phyloP scores from a whole-genome alignment of 441 rosid genomes.

The Isatis lusitanica region DNA sequence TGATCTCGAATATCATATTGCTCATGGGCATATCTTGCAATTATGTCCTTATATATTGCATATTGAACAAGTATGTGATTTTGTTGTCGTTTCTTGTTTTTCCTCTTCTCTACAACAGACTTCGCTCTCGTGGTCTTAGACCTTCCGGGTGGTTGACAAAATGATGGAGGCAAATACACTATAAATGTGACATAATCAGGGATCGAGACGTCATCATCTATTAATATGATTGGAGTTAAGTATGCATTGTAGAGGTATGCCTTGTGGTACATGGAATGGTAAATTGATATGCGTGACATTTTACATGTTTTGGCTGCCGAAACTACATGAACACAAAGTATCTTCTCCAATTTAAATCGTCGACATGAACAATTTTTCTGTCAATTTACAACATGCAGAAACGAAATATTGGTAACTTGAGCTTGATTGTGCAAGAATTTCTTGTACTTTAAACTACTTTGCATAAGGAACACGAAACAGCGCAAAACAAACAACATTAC shows the following conservation, averaged over 20 bases:
- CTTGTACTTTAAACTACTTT: neutral
- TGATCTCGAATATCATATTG: no score
- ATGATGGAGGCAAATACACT: neutral
- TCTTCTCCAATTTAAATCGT: neutral
- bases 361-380: neutral
- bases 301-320: neutral
- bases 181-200: neutral
- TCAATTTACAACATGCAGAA: neutral
- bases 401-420: neutral
- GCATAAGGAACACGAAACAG: neutral
- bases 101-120: neutral
- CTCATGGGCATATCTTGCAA: neutral
- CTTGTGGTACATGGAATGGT: neutral
- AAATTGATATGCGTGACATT: neutral
- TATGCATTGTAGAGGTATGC: neutral
- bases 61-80: neutral
- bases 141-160: neutral
- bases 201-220: neutral
- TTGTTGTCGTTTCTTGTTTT: neutral
- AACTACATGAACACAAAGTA: neutral
- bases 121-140: neutral
- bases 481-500: neutral
- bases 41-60: neutral
- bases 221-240: neutral
- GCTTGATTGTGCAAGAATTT: neutral